Conservation (phyloP, 1,284 basidiomycete species). For the Sutorius eximius region DNA sequence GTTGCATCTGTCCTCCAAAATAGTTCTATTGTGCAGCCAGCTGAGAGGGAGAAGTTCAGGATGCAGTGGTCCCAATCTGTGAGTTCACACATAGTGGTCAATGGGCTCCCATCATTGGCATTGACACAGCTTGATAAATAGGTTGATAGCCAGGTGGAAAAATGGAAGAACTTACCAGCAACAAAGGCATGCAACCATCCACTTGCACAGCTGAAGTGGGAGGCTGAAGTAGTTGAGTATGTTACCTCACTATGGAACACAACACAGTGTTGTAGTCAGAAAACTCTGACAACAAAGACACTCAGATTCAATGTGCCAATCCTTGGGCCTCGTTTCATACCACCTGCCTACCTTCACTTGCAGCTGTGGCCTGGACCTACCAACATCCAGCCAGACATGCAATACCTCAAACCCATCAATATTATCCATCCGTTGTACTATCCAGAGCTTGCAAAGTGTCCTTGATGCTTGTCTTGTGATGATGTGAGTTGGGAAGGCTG, state of each 20-base stretch:
- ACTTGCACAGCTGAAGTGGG: background rate
- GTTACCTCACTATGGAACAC: background rate
- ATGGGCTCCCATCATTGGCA: too few species aligned
- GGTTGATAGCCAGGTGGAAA: background rate
- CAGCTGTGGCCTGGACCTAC: background rate
- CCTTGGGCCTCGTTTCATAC: background rate
- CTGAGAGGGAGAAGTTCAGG: background rate
- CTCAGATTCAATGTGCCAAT: background rate
- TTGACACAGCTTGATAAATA: background rate
- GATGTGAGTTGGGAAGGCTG: constrained; percentile 14
- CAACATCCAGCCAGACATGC: constrained; percentile 2
- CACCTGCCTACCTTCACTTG: background rate
- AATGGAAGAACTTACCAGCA: background rate
- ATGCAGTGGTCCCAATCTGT: background rate
- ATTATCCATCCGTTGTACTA: constrained; percentile 26
- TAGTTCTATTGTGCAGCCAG: constrained; percentile 1
- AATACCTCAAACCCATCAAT: constrained; percentile 26
- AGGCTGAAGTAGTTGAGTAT: constrained; percentile 3
- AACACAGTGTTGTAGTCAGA: background rate
- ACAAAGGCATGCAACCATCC: background rate
- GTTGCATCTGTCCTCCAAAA: background rate
- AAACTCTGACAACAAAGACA: background rate
- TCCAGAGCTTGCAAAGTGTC: constrained; percentile 15
- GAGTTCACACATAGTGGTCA: background rate
- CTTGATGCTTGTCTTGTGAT: constrained; percentile 9